phyloP scores from a whole-genome alignment of 2,329 filamentous ascomycete species.

The Fusarium pilosicola region DNA sequence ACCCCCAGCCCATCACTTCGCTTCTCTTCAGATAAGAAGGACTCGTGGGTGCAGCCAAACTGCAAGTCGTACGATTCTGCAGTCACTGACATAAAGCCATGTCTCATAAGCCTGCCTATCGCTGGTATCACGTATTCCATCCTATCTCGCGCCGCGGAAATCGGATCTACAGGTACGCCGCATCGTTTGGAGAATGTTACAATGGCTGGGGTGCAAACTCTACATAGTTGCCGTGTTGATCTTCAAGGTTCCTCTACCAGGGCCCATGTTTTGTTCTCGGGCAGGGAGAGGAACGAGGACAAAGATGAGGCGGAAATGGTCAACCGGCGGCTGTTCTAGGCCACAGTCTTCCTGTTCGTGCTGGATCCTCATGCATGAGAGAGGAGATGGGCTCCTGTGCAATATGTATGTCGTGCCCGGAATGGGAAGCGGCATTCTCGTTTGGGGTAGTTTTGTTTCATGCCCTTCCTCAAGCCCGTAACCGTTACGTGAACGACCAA shows the following conservation, averaged over 20 bases:
- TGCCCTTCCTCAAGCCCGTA: constrained; percentile 3
- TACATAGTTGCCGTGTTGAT: constrained; percentile 25
- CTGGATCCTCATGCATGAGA: constrained; percentile 4
- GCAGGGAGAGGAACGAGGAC: constrained; percentile 4
- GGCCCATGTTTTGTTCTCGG: constrained; percentile 11
- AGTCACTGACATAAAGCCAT: constrained; percentile 28
- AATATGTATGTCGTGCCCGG: background rate
- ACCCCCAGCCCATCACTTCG: constrained; percentile 2
- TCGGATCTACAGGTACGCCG: constrained; percentile 23
- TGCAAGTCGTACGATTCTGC: constrained; percentile 36
- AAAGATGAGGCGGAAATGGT: constrained; percentile 7
- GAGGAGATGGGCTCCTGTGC: background rate
- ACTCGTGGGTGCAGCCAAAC: background rate
- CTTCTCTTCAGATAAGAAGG: constrained; percentile 18
- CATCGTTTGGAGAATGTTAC: constrained; percentile 12
- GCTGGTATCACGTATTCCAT: background rate
- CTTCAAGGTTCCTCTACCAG: constrained; percentile 9
- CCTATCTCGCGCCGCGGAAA: constrained; percentile 12
- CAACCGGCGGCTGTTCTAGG: constrained; percentile 2
- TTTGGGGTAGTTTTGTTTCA: constrained; percentile 30
- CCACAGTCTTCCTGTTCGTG: background rate
- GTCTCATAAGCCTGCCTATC: constrained; percentile 16
- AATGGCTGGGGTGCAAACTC: constrained; percentile 13
- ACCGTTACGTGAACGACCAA: constrained; percentile 4
- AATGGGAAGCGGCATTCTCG: constrained; percentile 8